These are phyloP conservation scores for Globisporangium yorkense DNA, from an alignment of 352 stramenopile species.

Conservation along the genomic window DNA sequence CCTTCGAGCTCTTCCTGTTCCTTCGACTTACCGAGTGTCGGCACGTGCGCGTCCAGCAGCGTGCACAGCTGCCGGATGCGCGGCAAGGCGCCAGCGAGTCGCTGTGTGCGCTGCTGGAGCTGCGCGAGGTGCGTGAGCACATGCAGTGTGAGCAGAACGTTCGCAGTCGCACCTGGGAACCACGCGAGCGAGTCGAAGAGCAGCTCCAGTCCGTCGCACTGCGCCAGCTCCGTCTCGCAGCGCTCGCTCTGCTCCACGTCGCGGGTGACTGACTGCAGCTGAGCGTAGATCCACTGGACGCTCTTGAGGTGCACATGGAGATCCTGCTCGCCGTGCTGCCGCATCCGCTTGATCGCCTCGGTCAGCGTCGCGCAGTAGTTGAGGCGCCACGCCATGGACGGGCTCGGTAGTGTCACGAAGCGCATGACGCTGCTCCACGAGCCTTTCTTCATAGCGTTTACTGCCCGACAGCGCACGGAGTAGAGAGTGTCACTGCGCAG, in stretches of 20 bases:
- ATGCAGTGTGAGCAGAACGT: conserved; percentile 21
- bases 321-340: conserved; percentile 17
- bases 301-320: conserved; percentile 22
- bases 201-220: conserved; percentile 20
- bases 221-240: conserved; percentile 26
- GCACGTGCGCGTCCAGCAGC: conserved; percentile 16
- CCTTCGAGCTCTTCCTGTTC: conserved; percentile 11
- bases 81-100: conserved; percentile 14
- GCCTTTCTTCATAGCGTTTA: conserved; percentile 47
- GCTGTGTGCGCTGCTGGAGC: conserved; percentile 21
- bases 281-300: conserved; percentile 47
- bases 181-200: conserved; percentile 22
- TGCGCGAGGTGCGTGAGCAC: conserved; percentile 24
- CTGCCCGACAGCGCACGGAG: conserved; percentile 38
- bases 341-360: conserved; percentile 41
- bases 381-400: conserved; percentile 55
- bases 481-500: conserved; percentile 37
- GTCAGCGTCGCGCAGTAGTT: conserved; percentile 35
- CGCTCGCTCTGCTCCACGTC: conserved; percentile 18
- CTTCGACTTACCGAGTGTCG: conserved; percentile 2
- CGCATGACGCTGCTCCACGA: conserved; percentile 41
- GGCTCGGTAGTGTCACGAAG: conserved; percentile 40
- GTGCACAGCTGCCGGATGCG: conserved; percentile 24
- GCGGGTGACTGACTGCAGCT: conserved; percentile 26
- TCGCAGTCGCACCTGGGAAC: conserved; percentile 16